phyloP scores from a whole-genome alignment of 345 rosid genomes.

The Lepidium sativum region DNA sequence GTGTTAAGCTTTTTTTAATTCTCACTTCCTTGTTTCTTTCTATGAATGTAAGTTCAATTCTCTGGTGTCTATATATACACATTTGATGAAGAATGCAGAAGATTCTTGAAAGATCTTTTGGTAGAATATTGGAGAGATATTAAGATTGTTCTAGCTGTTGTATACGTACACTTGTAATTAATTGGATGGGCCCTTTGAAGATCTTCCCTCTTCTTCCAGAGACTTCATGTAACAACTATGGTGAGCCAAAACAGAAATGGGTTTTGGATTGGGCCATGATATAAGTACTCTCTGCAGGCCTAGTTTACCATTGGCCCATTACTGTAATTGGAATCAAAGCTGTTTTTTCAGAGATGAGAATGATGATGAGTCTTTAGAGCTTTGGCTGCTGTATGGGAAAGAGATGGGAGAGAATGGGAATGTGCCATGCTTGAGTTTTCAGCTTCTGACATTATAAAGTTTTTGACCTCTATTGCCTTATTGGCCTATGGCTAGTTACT shows the following conservation, averaged over 20 bases:
- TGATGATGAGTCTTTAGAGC: conserved; percentile 6
- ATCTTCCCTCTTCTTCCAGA: conserved; percentile 26
- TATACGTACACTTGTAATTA: too few species aligned
- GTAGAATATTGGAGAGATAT: background rate
- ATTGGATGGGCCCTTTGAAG: background rate
- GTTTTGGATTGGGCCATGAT: conserved; percentile 9
- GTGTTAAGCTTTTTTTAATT: background rate
- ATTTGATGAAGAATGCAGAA: background rate
- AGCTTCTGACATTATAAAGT: conserved; percentile 3
- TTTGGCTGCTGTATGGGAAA: conserved; percentile 27
- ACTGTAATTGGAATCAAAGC: background rate
- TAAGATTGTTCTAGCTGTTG: conserved; percentile 34
- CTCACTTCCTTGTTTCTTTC: background rate
- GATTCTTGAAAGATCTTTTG: conserved; percentile 29
- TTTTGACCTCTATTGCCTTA: conserved; percentile 1
- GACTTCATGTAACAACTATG: conserved; percentile 4
- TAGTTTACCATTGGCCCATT: background rate
- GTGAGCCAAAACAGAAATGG: background rate
- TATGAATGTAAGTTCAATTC: background rate
- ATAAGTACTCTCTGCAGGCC: background rate
- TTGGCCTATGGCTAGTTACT: conserved; percentile 15
- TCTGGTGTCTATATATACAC: background rate
- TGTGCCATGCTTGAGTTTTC: conserved; percentile 15
- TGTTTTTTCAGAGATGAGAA: background rate
- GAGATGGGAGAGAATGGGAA: conserved; percentile 11